These are phyloP conservation scores for Crucihimalaya himalaica DNA, from an alignment of 345 rosid genomes.

Conservation along the genomic window DNA sequence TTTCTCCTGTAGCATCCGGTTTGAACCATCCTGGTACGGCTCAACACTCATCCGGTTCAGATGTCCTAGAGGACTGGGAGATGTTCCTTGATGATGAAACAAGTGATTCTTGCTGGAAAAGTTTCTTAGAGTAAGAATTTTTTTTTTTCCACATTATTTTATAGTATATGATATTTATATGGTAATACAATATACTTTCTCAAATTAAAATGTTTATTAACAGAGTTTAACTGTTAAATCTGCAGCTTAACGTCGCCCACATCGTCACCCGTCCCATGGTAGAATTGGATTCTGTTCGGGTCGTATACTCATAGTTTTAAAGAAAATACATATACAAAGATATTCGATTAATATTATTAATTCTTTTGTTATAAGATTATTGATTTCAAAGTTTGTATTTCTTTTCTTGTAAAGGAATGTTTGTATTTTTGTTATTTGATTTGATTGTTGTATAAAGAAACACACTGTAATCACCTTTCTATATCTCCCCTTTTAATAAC, in stretches of 20 bases:
- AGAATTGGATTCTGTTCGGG: slow-evolving; percentile 31
- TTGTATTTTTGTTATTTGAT: slow-evolving; percentile 26
- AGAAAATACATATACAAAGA: background rate
- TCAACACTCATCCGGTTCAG: slow-evolving; percentile 30
- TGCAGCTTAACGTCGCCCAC: slow-evolving; percentile 50
- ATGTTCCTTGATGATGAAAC: slow-evolving; percentile 63
- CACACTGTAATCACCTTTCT: slow-evolving; percentile 8
- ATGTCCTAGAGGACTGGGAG: slow-evolving; percentile 57
- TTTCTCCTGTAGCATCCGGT: slow-evolving; percentile 39
- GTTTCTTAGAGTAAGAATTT: slow-evolving; percentile 56
- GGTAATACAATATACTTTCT: background rate
- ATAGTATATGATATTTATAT: background rate
- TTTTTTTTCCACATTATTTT: slow-evolving; percentile 1
- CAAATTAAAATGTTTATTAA: background rate
- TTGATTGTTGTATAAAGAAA: slow-evolving; percentile 30
- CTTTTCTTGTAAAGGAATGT: background rate
- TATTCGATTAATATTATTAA: background rate
- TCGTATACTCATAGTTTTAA: slow-evolving; percentile 5
- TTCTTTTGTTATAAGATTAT: slow-evolving; percentile 5
- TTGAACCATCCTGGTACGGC: slow-evolving; percentile 30
- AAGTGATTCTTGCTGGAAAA: slow-evolving; percentile 65
- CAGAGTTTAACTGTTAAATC: background rate
- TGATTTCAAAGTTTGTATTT: slow-evolving; percentile 20
- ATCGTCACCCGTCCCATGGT: slow-evolving; percentile 46
- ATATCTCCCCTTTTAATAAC: background rate